A percentile compares a stretch with the other conserved stretches of the same genome.
phyloP scores from a whole-genome alignment of 2,329 filamentous ascomycete species.

The Sporothrix pseudoabietina region DNA sequence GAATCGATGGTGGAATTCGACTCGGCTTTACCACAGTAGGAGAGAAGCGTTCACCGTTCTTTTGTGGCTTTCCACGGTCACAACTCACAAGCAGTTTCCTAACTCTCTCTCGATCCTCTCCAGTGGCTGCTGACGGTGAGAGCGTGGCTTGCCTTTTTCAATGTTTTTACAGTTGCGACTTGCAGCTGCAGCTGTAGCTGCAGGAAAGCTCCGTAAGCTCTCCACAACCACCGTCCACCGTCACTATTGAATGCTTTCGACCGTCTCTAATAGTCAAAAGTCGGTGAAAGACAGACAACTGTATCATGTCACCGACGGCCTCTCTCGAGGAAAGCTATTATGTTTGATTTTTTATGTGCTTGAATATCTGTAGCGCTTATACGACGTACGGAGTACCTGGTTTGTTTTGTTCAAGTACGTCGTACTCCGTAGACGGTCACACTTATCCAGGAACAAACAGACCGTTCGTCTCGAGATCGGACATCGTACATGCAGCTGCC shows the following conservation, averaged over 20 bases:
- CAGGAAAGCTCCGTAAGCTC: slow-evolving; percentile 8
- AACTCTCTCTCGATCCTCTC: neutral
- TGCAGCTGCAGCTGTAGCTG: neutral
- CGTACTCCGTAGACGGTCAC: no score
- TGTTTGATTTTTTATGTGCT: neutral
- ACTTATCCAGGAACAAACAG: neutral
- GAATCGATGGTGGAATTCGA: neutral
- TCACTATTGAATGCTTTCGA: neutral
- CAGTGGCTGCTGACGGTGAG: neutral
- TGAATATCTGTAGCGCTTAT: neutral
- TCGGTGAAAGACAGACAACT: slow-evolving; percentile 13
- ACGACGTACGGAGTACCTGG: no score
- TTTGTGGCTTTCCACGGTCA: neutral
- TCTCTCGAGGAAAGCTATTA: neutral
- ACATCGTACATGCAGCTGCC: neutral
- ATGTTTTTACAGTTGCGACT: neutral
- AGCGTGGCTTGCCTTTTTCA: neutral
- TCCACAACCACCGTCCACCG: slow-evolving; percentile 1
- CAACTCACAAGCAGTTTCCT: neutral
- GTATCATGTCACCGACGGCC: neutral
- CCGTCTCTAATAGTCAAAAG: neutral
- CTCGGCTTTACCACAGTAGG: no score
- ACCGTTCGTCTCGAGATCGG: neutral
- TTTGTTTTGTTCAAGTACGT: no score
- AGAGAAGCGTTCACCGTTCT: neutral